A percentile compares a stretch with the other conserved stretches of the same genome.
phyloP scores from a whole-genome alignment of 148 eudicot species.

The Hydrangea macrophylla region DNA sequence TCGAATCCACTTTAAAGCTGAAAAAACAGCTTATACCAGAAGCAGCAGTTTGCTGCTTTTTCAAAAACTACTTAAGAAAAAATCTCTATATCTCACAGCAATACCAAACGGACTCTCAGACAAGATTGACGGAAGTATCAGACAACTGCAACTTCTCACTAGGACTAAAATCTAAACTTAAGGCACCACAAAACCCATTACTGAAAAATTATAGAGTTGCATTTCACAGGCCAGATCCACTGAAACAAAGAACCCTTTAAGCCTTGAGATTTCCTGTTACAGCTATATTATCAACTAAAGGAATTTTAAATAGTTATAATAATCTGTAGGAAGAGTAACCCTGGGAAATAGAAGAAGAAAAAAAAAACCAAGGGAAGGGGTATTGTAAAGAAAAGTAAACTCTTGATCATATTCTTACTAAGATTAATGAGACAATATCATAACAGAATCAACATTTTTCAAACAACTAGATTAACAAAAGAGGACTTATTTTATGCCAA shows the following conservation, averaged over 20 bases:
- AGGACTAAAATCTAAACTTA: background rate
- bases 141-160: background rate
- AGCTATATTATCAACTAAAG: background rate
- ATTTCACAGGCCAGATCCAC: background rate
- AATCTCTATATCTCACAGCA: background rate
- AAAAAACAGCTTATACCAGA: no score
- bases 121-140: constrained; percentile 1
- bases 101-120: no score
- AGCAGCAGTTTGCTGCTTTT: background rate
- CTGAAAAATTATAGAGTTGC: background rate
- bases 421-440: background rate
- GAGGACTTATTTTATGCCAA: background rate
- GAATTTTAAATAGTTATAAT: background rate
- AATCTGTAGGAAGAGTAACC: background rate
- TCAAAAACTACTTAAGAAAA: background rate
- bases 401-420: background rate
- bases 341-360: no score
- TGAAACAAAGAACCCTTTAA: background rate
- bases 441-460: background rate
- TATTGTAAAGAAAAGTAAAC: background rate
- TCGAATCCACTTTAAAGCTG: no score
- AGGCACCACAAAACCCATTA: background rate
- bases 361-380: background rate
- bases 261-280: background rate
- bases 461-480: background rate